A percentile compares a stretch with the other conserved stretches of the same genome.
Evolutionary conservation across 73 alveolate genomes (phyloP).

Genomic region (Symbiodinium pilosum): DNA sequence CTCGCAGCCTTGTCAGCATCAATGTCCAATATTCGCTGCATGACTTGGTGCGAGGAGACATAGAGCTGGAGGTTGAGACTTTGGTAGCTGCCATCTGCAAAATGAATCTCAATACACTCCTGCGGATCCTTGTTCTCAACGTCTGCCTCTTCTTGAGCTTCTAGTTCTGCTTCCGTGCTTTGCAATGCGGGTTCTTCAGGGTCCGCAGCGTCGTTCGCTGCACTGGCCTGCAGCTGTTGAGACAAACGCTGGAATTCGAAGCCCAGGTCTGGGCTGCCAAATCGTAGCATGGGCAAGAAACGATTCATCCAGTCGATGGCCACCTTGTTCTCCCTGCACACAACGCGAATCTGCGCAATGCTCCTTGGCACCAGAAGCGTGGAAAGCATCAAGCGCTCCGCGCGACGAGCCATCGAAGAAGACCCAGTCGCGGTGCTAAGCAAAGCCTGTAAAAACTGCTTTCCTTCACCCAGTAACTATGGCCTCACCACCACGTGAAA

Average conservation of each 20-base stretch:
- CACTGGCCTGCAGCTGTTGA: not conserved
- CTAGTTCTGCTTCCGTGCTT: no score
- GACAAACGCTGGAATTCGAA: not conserved
- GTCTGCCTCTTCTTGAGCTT: no score
- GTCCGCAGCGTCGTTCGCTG: no score
- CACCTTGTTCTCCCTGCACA: constrained; percentile 45
- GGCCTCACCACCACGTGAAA: no score
- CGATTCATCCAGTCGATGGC: constrained; percentile 76
- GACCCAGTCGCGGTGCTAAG: no score
- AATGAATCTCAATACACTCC: constrained; percentile 37
- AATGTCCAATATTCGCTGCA: constrained; percentile 85
- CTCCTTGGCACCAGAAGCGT: constrained; percentile 76
- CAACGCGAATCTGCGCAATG: constrained; percentile 38
- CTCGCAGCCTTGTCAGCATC: constrained; percentile 42
- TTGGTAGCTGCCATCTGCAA: constrained; percentile 38
- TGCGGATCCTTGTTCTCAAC: not conserved
- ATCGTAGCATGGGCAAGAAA: constrained; percentile 90
- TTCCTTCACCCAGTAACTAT: no score
- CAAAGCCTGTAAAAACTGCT: no score
- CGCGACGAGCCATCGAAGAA: constrained; percentile 93
- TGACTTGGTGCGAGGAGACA: constrained; percentile 69
- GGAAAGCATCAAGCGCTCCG: constrained; percentile 81
- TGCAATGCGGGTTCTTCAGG: no score
- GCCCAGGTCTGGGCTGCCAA: constrained; percentile 53
- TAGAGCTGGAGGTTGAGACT: constrained; percentile 64